Evolutionary conservation across 1,139 yeast species (phyloP).

Genomic region (Zygosaccharomyces sapae): DNA sequence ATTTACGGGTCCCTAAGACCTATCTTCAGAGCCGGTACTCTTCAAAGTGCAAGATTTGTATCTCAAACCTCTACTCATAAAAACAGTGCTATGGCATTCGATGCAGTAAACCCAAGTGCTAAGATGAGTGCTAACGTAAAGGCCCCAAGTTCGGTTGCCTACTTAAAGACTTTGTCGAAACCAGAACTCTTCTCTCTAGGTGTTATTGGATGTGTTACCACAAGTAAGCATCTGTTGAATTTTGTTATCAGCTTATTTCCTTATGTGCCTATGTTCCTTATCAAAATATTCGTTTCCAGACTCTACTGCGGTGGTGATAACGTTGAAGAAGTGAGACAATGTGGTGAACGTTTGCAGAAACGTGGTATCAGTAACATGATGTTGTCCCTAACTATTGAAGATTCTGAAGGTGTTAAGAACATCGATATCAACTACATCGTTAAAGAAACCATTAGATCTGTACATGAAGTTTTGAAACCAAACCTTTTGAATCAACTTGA

Average conservation of each 20-base stretch:
- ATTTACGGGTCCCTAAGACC: constrained; percentile 1
- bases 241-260: constrained; percentile 67
- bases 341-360: constrained; percentile 61
- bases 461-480: constrained; percentile 67
- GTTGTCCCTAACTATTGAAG: constrained; percentile 90
- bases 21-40: background rate
- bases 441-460: constrained; percentile 60
- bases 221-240: constrained; percentile 57
- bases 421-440: constrained; percentile 64
- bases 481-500: constrained; percentile 53
- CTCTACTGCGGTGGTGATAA: constrained; percentile 91
- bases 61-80: constrained; percentile 20
- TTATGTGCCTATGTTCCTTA: constrained; percentile 63
- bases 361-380: constrained; percentile 91
- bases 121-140: constrained; percentile 6
- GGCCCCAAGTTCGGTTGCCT: constrained; percentile 30
- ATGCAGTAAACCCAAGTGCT: background rate
- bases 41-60: constrained; percentile 12
- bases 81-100: constrained; percentile 14
- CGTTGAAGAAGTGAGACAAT: constrained; percentile 59
- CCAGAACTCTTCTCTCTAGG: constrained; percentile 52
- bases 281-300: constrained; percentile 72
- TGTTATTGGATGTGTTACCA: constrained; percentile 63
- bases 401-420: constrained; percentile 68
- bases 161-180: constrained; percentile 37